A percentile compares a stretch with the other conserved stretches of the same genome.
These are phyloP conservation scores for Cladosporium austrohemisphaericum DNA, from an alignment of 2,329 filamentous ascomycete genomes.

Conservation along the genomic window DNA sequence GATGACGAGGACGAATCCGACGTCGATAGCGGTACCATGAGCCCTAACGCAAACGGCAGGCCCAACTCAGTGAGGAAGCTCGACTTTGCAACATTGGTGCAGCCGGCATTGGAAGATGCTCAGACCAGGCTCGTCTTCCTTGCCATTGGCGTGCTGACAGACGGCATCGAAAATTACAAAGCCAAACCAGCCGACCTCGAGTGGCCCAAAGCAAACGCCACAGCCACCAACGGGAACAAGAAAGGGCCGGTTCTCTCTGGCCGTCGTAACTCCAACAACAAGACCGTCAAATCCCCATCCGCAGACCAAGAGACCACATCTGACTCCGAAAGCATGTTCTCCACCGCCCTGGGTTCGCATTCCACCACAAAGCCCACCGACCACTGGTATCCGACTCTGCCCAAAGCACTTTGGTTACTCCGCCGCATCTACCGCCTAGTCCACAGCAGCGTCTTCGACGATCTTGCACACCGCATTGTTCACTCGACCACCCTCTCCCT, in stretches of 20 bases:
- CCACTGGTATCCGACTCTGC: slow-evolving; percentile 62
- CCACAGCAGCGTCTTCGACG: slow-evolving; percentile 66
- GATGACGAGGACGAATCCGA: slow-evolving; percentile 53
- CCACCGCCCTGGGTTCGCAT: slow-evolving; percentile 11
- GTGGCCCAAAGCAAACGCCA: slow-evolving; percentile 49
- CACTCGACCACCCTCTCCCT: slow-evolving; percentile 85
- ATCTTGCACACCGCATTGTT: slow-evolving; percentile 76
- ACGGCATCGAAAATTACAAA: slow-evolving; percentile 64
- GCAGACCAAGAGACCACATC: slow-evolving; percentile 52
- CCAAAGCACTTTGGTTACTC: slow-evolving; percentile 65
- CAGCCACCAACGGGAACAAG: slow-evolving; percentile 27
- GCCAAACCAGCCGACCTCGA: slow-evolving; percentile 63
- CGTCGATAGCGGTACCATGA: slow-evolving; percentile 17
- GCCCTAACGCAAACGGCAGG: slow-evolving; percentile 21
- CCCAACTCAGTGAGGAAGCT: slow-evolving; percentile 34
- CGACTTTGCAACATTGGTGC: slow-evolving; percentile 60
- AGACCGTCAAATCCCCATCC: slow-evolving; percentile 43
- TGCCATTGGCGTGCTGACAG: slow-evolving; percentile 58
- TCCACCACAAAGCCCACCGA: slow-evolving; percentile 20
- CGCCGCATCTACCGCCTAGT: slow-evolving; percentile 67
- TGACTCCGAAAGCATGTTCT: slow-evolving; percentile 45
- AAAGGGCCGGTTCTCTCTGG: slow-evolving; percentile 50
- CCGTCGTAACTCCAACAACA: slow-evolving; percentile 38
- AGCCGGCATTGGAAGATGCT: slow-evolving; percentile 63
- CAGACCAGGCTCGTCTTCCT: slow-evolving; percentile 65